Evolutionary conservation across 73 alveolate genomes (phyloP).

Genomic region (Paramecium sonneborni): DNA sequence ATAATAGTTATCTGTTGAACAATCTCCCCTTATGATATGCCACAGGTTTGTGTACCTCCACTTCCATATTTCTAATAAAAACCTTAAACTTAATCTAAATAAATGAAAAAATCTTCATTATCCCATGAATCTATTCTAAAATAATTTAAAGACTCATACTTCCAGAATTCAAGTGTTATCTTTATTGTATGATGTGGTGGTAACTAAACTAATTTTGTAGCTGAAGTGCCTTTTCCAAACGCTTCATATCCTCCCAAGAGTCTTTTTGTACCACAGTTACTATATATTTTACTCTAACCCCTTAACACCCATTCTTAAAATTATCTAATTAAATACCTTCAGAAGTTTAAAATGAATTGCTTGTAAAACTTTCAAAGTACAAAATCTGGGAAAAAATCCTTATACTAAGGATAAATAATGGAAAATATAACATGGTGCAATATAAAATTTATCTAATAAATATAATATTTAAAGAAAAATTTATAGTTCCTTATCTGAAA

Average conservation of each 20-base stretch:
- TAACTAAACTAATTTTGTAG: neutral
- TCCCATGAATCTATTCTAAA: constrained; percentile 16
- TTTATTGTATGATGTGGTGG: neutral
- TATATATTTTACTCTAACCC: neutral
- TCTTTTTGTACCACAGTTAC: neutral
- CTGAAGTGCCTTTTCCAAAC: neutral
- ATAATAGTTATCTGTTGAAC: neutral
- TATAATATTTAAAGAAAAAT: neutral
- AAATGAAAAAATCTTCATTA: neutral
- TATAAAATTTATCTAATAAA: neutral
- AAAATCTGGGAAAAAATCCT: neutral
- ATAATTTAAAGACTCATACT: neutral
- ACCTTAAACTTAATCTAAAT: neutral
- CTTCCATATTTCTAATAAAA: neutral
- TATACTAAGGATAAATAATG: neutral
- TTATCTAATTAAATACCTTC: neutral
- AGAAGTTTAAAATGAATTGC: neutral
- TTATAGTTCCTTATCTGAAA: neutral
- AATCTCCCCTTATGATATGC: neutral
- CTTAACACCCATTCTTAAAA: neutral
- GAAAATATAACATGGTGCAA: neutral
- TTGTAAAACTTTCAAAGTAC: neutral
- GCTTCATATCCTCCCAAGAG: neutral
- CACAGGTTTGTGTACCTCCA: neutral
- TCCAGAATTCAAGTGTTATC: neutral